Evolutionary conservation across 768 basidiomycete species (phyloP).

Genomic region (Suillus clintonianus): DNA sequence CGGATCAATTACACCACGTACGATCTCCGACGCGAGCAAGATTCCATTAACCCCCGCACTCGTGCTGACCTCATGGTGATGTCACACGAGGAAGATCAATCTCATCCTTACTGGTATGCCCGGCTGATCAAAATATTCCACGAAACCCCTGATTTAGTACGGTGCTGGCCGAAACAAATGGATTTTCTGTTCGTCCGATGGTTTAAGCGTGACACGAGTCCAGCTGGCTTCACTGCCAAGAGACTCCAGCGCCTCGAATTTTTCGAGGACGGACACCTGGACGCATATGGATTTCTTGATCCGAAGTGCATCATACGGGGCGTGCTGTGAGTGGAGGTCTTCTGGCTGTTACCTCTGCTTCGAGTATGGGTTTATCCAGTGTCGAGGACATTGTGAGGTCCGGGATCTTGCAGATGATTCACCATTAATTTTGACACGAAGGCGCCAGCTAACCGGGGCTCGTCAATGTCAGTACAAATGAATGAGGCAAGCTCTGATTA

Average conservation of each 20-base stretch:
- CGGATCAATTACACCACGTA: constrained; percentile 35
- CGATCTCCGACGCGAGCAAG: constrained; percentile 23
- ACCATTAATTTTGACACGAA: too few species aligned
- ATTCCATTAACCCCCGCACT: constrained; percentile 30
- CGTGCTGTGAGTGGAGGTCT: too few species aligned
- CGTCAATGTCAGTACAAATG: too few species aligned
- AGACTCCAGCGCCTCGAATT: constrained; percentile 42
- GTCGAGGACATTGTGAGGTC: too few species aligned
- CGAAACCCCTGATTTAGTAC: neutral
- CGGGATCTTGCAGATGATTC: too few species aligned
- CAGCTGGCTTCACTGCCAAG: constrained; percentile 26
- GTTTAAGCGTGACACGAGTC: constrained; percentile 30
- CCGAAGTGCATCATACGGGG: constrained; percentile 41
- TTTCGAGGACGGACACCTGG: constrained; percentile 23
- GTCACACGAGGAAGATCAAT: constrained; percentile 16
- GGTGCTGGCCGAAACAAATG: constrained; percentile 20
- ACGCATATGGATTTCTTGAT: constrained; percentile 48
- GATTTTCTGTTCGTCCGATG: constrained; percentile 47
- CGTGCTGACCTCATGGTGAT: constrained; percentile 39
- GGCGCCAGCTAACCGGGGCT: too few species aligned
- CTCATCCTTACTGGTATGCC: constrained; percentile 42
- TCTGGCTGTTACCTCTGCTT: too few species aligned
- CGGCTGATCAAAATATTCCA: constrained; percentile 35
- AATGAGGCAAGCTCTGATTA: too few species aligned
- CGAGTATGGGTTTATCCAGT: too few species aligned